Base-by-base conservation (phyloP, 179 eudicot genomes). In the Drosera spatulata region DNA sequence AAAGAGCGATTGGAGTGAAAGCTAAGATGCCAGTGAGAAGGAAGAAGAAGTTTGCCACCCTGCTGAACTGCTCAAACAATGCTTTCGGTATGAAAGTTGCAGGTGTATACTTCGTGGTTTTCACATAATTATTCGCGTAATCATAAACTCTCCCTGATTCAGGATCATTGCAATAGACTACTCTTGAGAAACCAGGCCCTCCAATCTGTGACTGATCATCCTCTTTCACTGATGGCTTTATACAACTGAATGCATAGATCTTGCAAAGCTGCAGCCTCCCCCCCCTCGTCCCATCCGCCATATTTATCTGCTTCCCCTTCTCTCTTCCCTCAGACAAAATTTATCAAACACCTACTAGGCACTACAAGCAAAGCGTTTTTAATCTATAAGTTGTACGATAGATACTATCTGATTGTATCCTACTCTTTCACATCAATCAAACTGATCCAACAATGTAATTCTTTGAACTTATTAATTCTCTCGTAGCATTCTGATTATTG, bases 21-120 rank as follows among this genome's bases (percentile, higher is more conserved):
- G 96, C 67, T 69, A 91, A 61, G 38, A 83, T 72, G 3, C 91
- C 95, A 60, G 79, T 77, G 6, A 85, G 88, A 64, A 91, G 96
- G 63, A 91, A 91, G 73, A 56, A 91, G 55, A 91, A 87, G 60
- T 91, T 91, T 9, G 96, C 97, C 50, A 91, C 97, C 62, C 97
- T 91, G 48, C 97, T 81, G 64, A 91, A 91, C 79, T 91, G 97
- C 76, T 91, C 97, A 80, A 85, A 88, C 85, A 91, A 80, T 5
- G 96, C 66, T 69, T 91, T 91, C 3, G 96, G 97, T 12, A 91
- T 43, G 71, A 91, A 91, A 64, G 79, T 81, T 56, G 86, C 84
- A 58, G 72, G 60, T 49, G 83, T 91, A 73, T 91, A 91, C 69
- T 87, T 90, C 3, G 97, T 85, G 2, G 87, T 85, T 50, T 82